Percentiles rank a stretch among this genome's conserved stretches.
These are phyloP conservation scores for Cinnamomum micranthum DNA, from an alignment of 164 flowering plant species.

Conservation along the genomic window DNA sequence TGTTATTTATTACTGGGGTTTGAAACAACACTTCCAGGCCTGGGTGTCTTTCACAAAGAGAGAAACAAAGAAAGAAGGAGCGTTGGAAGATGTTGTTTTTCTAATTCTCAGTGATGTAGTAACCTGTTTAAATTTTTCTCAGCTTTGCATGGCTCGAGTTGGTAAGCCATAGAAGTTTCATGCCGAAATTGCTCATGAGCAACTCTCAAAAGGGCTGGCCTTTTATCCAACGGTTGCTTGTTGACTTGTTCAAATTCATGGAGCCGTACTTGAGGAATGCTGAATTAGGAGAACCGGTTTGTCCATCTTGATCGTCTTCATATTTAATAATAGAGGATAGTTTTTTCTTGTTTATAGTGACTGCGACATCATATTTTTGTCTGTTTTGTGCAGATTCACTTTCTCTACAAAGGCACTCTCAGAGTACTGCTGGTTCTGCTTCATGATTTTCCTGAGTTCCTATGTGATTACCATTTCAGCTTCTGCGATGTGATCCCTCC, in stretches of 20 bases:
- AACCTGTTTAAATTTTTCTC: constrained; percentile 24
- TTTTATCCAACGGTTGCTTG: constrained; percentile 74
- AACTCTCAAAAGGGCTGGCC: constrained; percentile 92
- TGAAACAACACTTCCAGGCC: no score
- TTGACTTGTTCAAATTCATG: constrained; percentile 83
- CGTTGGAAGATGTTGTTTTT: background rate
- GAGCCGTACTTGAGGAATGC: constrained; percentile 96
- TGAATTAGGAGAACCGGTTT: constrained; percentile 72
- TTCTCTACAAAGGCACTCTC: constrained; percentile 89
- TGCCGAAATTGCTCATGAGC: constrained; percentile 86
- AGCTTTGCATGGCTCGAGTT: constrained; percentile 99
- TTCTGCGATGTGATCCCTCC: constrained; percentile 98
- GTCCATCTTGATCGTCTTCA: constrained; percentile 11
- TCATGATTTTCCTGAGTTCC: constrained; percentile 98
- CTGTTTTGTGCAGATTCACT: constrained; percentile 54
- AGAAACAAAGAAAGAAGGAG: no score
- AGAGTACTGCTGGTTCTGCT: constrained; percentile 89
- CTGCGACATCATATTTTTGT: background rate
- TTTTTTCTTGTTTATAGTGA: background rate
- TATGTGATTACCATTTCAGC: constrained; percentile 95
- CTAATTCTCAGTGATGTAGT: background rate
- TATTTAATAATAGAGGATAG: background rate
- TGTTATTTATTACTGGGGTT: no score
- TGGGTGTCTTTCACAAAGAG: no score
- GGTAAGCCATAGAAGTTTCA: constrained; percentile 89